Evolutionary conservation across 148 eudicot genomes (phyloP), one percentile per base, ranked within the genome.

Genomic region (Rhododendron simsii): DNA sequence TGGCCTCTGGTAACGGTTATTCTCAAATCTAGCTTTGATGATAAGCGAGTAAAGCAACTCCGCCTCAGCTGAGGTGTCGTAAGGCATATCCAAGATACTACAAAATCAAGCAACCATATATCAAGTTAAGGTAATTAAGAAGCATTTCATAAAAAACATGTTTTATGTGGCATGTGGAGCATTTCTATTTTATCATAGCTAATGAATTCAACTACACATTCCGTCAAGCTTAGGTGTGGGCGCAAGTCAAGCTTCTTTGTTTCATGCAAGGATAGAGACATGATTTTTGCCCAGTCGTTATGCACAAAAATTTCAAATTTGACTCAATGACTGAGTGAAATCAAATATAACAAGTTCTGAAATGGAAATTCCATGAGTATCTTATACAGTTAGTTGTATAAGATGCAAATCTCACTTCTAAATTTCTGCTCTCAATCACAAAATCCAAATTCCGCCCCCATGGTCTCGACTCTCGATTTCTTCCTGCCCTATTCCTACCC

Each of bases 1-100:
- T 37, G 96, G 98, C 84, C 89, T 91, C 75, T 84, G 92, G 90
- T 91, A 94, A 50, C 99, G 89, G 74, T 94, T 95, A 86, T 97
- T 95, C 91, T 93, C 98, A 39, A 88, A 93, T 73, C 88, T 91
- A 57, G 99, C 98, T 91, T 94, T 97, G 51, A 91, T 91, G 75
- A 97, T 92, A 55, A 95, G 95, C n/a, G 98, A 90, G 81, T 95
- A 97, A 48, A 97, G 95, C 90, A 95, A 90, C 57, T 95, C 98
- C 21, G 93, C 93, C 90, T 97, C 99, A 1, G 99, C 95, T 55
- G 98, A 95, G 78, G 93, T 93, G 85, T 95, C 96, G 44, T 87
- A 97, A 55, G 98, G 98, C 90, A 83, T 77, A 84, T 92, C 88
- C 86, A 94, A 81, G 86, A 97, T 93, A 86, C 98, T 97, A 85